Evolutionary conservation across 345 rosid genomes (phyloP), one percentile per base, ranked within the genome.

Genomic region (Syzygium aqueum): DNA sequence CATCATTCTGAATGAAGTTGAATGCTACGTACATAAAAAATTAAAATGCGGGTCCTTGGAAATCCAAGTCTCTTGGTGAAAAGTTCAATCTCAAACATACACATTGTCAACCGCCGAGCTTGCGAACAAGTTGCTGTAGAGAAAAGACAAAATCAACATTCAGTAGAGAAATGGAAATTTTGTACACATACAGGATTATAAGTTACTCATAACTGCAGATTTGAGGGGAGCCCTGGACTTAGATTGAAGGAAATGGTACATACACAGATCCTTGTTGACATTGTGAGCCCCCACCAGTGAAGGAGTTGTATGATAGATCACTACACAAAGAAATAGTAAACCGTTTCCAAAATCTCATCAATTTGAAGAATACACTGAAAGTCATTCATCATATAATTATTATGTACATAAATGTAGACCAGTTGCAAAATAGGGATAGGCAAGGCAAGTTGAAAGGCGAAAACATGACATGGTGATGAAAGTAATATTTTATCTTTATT

Each of bases 111-210:
- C 77, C 2, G 87, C 90, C 21, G 89, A 89, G 90, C 92, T 90
- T 25, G 89, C 90, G 84, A 93, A 93, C 83, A 93, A 86, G 88
- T 93, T 93, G 89, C 93, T 93, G 65, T 3, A 61, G 43, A 87
- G 11, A 88, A 77, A 13, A 43, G 7, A 51, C 53, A 25, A 73
- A 84, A 85, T 21, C 73, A 53, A 37, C 33, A 16, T 16, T 65
- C 77, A 65, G 49, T 21, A 86, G 37, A 61, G 65, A 78, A 27
- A 50, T 8, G 23, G 19, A 83, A 83, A 49, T 9, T 5, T 30
- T 65, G 10, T 33, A 28, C 21, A 7, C 40, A 5, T 3, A 33
- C 37, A 14, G 37, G 3, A 7, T 63, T 28, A 63, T n/a, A n/a
- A 16, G 77, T 2, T 63, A 22, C 21, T 16, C n/a, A 43, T n/a